Percentiles rank a stretch among this genome's conserved stretches.
phyloP scores from a whole-genome alignment of 805 yeast species.

The Dipodascopsis tothii region DNA sequence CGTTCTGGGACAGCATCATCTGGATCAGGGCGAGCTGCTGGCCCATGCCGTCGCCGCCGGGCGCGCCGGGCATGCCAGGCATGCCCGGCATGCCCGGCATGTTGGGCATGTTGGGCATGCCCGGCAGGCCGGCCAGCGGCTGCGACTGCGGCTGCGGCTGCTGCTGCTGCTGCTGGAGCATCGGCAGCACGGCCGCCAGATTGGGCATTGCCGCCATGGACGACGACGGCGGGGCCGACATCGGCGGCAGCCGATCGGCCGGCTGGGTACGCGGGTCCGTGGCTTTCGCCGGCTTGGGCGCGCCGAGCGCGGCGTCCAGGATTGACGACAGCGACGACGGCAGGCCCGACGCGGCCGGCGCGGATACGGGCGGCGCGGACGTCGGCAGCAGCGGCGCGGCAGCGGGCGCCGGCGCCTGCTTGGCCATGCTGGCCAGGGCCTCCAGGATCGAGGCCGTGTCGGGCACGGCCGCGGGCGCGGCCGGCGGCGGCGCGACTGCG shows the following conservation, averaged over 20 bases:
- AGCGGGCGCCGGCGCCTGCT: constrained; percentile 26
- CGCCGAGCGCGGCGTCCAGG: background rate
- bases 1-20: constrained; percentile 32
- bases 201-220: constrained; percentile 6
- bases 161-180: constrained; percentile 13
- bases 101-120: no score
- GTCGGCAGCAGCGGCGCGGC: constrained; percentile 20
- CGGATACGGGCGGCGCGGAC: constrained; percentile 29
- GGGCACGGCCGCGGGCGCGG: constrained; percentile 27
- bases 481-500: constrained; percentile 9
- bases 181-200: constrained; percentile 5
- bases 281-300: background rate
- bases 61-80: background rate
- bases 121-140: constrained; percentile 6
- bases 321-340: constrained; percentile 1
- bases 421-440: constrained; percentile 59
- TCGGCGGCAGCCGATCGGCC: background rate
- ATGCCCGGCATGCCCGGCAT: background rate
- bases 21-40: constrained; percentile 40
- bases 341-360: constrained; percentile 18
- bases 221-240: constrained; percentile 7
- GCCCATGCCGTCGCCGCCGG: constrained; percentile 5
- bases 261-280: no score
- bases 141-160: constrained; percentile 12
- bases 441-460: constrained; percentile 60